Evolutionary conservation across 305 asterid species (phyloP).

Genomic region (Fraxinus xanthoxyloides): DNA sequence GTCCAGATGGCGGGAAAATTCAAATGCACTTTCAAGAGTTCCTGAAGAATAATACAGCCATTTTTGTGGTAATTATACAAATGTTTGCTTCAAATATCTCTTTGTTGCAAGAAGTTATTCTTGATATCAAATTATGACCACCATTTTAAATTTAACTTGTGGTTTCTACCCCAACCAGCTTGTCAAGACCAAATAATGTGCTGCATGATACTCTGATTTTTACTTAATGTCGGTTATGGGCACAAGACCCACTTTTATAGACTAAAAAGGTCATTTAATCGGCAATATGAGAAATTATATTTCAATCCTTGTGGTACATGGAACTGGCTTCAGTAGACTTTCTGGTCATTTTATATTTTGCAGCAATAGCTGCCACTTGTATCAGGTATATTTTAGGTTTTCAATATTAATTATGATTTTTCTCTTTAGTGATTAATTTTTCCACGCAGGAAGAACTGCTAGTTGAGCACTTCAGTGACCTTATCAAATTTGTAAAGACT

Average conservation of each 20-base stretch:
- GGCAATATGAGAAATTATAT: background rate
- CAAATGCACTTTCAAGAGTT: slow-evolving; percentile 85
- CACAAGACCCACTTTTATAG: background rate
- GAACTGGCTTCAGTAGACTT: background rate
- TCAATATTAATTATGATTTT: background rate
- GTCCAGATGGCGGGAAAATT: slow-evolving; percentile 86
- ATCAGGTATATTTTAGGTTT: background rate
- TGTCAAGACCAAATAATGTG: background rate
- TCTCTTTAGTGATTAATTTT: slow-evolving; percentile 14
- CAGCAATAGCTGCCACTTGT: background rate
- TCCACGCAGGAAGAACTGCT: slow-evolving; percentile 79
- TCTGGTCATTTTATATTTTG: background rate
- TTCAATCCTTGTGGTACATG: background rate
- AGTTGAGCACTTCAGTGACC: slow-evolving; percentile 77
- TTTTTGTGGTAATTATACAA: slow-evolving; percentile 65
- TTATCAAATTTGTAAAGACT: slow-evolving; percentile 85
- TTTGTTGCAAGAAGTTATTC: slow-evolving; percentile 4
- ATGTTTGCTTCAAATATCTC: slow-evolving; percentile 8
- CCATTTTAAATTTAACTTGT: slow-evolving; percentile 16
- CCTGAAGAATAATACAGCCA: slow-evolving; percentile 75
- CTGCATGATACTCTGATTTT: background rate
- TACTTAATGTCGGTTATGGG: background rate
- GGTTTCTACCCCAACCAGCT: slow-evolving; percentile 7
- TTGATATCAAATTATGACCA: background rate
- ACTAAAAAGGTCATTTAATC: background rate